Percentiles rank a stretch among this genome's conserved stretches.
phyloP scores from a whole-genome alignment of 768 basidiomycete genomes.

The Macrolepiota fuliginosa region DNA sequence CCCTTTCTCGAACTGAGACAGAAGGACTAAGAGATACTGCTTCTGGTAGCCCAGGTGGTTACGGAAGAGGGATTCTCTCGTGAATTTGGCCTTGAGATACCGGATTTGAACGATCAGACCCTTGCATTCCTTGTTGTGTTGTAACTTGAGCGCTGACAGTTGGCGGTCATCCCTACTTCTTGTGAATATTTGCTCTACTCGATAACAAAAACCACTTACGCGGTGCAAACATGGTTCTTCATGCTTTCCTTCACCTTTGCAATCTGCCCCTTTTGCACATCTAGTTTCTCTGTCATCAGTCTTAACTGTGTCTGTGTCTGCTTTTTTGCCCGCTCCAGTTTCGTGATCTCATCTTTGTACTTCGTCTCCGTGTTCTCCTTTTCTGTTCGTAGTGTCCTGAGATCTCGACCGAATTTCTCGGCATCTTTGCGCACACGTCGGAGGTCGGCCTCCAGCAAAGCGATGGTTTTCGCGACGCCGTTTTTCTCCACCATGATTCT shows the following conservation, averaged over 20 bases:
- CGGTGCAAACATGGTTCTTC: constrained; percentile 55
- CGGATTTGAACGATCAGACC: constrained; percentile 87
- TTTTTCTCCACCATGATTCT: constrained; percentile 60
- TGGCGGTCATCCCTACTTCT: constrained; percentile 48
- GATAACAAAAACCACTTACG: constrained; percentile 38
- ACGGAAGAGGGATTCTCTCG: constrained; percentile 79
- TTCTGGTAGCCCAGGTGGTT: constrained; percentile 84
- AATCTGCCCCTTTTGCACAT: constrained; percentile 49
- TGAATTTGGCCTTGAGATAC: constrained; percentile 91
- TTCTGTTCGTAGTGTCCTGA: constrained; percentile 63
- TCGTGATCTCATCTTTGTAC: constrained; percentile 53
- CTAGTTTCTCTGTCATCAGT: constrained; percentile 64
- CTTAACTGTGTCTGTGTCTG: constrained; percentile 66
- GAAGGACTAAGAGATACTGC: constrained; percentile 74
- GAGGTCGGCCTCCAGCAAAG: constrained; percentile 69
- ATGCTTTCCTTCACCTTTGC: constrained; percentile 44
- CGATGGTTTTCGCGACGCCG: constrained; percentile 66
- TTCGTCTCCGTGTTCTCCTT: constrained; percentile 60
- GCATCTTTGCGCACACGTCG: constrained; percentile 74
- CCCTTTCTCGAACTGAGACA: constrained; percentile 72
- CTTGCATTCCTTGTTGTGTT: constrained; percentile 87
- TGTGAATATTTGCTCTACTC: background rate
- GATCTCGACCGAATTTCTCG: constrained; percentile 73
- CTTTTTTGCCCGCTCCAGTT: constrained; percentile 62
- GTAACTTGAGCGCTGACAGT: constrained; percentile 51